Base-by-base conservation (phyloP, 1,284 basidiomycete species). In the Ceratobasidium sp. region DNA sequence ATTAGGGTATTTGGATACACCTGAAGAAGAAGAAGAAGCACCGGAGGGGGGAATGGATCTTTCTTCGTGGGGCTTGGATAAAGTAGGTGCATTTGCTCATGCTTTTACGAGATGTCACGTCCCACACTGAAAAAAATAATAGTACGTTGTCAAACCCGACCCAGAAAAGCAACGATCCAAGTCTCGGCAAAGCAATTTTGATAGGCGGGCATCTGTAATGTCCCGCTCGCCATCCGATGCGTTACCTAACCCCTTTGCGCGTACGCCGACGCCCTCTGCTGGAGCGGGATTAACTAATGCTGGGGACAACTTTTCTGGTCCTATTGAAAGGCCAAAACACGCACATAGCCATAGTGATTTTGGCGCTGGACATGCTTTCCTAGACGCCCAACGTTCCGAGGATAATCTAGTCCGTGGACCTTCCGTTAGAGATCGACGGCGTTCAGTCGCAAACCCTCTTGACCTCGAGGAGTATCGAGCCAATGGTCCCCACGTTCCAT, bases 21-120 rank as follows among this genome's bases (percentile, higher is more conserved):
- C 40, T 22, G 31, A 65, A 27, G 69, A 69, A 38, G 72, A 70
- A n/a, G 81, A 80, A 3, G 79, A 80, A 8, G 81, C 82, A n/a
- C 52, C 34, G 49, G 83, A 82, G 32, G 82, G 83, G 49, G 85
- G 82, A 75, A 88, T 93, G 22, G 91, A 93, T 78, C 80, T 93
- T 58, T 83, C 89, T 2, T 92, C 91, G 22, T 93, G 92, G 91
- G 91, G 91, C 1, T 80, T 93, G 25, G 89, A 92, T 70, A 84
- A 86, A 17, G 67, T 67, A 56, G 34, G 70, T 43, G 27, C 49
- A 20, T 57, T 50, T 40, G 15, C n/a, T 6, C 50, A 20, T 27
- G 42, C 43, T 32, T 64, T 53, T 29, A 10, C 22, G 13, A 20
- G 34, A 13, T 50, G 47, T 64, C 22, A 64, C 12, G 34, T n/a